A percentile compares a stretch with the other conserved stretches of the same genome.
Conservation (phyloP, 169 alveolate genomes). For the Ichthyophthirius multifiliis region DNA sequence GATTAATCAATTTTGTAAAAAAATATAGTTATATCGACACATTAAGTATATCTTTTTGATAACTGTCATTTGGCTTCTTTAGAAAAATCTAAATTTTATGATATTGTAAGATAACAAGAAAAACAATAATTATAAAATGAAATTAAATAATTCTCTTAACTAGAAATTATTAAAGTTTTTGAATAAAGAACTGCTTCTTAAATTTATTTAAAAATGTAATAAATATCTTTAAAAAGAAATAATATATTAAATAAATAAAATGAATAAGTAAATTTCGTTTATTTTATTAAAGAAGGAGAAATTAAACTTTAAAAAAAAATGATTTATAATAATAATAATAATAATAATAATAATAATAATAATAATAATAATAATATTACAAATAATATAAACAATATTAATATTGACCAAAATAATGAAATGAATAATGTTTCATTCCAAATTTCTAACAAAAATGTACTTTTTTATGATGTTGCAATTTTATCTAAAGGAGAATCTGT, state of each 20-base stretch:
- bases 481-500: background rate
- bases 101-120: background rate
- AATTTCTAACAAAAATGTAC: background rate
- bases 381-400: background rate
- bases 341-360: no score
- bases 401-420: background rate
- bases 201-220: background rate
- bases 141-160: background rate
- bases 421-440: background rate
- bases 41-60: background rate
- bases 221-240: background rate
- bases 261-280: background rate
- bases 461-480: background rate
- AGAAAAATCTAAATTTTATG: background rate
- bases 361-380: no score
- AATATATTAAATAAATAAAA: background rate
- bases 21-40: background rate
- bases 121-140: background rate
- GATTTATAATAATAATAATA: background rate
- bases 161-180: background rate
- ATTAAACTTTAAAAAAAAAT: background rate
- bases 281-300: background rate
- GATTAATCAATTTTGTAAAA: background rate
- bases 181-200: background rate
- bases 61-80: background rate